Evolutionary conservation across 768 basidiomycete species (phyloP).

Genomic region (Collybiopsis luxurians): DNA sequence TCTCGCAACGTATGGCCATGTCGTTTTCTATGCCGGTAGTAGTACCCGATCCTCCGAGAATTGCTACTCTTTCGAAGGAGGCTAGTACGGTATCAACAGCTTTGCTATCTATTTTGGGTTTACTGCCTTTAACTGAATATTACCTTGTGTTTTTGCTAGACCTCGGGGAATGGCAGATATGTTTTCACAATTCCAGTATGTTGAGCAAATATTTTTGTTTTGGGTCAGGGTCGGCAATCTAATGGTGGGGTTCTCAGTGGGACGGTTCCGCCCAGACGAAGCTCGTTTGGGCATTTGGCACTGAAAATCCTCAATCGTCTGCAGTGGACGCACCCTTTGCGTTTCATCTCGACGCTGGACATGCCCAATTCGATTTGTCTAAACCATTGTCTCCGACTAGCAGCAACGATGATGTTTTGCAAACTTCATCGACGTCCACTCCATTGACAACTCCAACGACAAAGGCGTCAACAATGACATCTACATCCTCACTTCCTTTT

Average conservation of each 20-base stretch:
- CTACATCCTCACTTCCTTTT: slow-evolving; percentile 28
- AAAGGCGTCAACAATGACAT: slow-evolving; percentile 5
- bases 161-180: slow-evolving; percentile 42
- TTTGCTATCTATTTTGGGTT: not conserved
- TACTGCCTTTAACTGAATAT: not conserved
- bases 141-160: slow-evolving; percentile 18
- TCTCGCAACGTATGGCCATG: slow-evolving; percentile 62
- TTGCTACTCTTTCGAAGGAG: slow-evolving; percentile 37
- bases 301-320: slow-evolving; percentile 42
- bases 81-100: slow-evolving; percentile 35
- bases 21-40: slow-evolving; percentile 55
- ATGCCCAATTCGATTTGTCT: slow-evolving; percentile 45
- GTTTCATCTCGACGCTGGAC: slow-evolving; percentile 47
- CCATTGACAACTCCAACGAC: slow-evolving; percentile 14
- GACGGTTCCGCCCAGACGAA: slow-evolving; percentile 36
- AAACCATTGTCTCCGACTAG: slow-evolving; percentile 25
- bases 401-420: slow-evolving; percentile 15
- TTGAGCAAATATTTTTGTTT: not conserved
- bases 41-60: slow-evolving; percentile 47
- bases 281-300: slow-evolving; percentile 62
- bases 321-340: slow-evolving; percentile 41
- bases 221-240: too few species aligned
- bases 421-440: slow-evolving; percentile 17
- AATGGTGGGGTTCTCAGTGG: slow-evolving; percentile 26
- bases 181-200: slow-evolving; percentile 51